Percentiles rank a stretch among this genome's conserved stretches.
Conservation (phyloP, 441 rosid species). For the Corymbia citriodora region DNA sequence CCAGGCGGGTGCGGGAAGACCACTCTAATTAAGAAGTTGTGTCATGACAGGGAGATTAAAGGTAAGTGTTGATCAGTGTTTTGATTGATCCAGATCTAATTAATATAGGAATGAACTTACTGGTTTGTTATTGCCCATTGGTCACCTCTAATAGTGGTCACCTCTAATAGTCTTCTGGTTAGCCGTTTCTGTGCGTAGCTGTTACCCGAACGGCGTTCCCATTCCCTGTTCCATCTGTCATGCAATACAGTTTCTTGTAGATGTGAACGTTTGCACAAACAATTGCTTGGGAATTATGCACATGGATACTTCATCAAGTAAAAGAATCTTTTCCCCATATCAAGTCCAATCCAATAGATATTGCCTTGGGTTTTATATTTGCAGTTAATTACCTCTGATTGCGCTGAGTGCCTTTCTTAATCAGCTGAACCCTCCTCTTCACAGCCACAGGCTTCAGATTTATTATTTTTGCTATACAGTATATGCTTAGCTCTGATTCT, state of each 20-base stretch:
- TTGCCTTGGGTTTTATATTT: not conserved
- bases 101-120: not conserved
- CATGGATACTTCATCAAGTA: not conserved
- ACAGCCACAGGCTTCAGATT: not conserved
- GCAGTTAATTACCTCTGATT: not conserved
- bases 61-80: slow-evolving; percentile 15
- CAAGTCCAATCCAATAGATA: not conserved
- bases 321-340: not conserved
- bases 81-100: not conserved
- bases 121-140: not conserved
- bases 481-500: not conserved
- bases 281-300: not conserved
- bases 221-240: not conserved
- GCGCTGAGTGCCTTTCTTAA: not conserved
- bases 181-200: not conserved
- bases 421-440: not conserved
- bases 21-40: slow-evolving; percentile 39
- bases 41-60: slow-evolving; percentile 33
- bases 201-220: not conserved
- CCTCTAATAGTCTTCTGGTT: not conserved
- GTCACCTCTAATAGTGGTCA: too few relatives aligned
- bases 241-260: not conserved
- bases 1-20: slow-evolving; percentile 76
- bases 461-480: not conserved
- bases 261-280: too few relatives aligned